Evolutionary conservation across 208 protist genomes (phyloP), one percentile per base, ranked within the genome.

Genomic region (Leishmania gerbilli): DNA sequence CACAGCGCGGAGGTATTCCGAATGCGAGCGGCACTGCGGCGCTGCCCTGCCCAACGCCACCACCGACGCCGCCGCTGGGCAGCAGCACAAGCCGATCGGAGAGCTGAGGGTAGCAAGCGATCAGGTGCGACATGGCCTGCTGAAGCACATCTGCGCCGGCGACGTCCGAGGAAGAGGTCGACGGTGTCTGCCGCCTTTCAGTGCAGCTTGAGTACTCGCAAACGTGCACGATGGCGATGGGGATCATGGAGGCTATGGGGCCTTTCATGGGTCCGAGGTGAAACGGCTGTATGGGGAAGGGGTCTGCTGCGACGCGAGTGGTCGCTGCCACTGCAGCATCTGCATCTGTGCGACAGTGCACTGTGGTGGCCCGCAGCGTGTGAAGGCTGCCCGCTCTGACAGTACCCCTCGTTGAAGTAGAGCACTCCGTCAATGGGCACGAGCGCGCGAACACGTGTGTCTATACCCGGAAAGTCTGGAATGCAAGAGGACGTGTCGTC

Each of bases 191-290:
- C 65, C 34, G 74, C 5, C n/a, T 60, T 76, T 4, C 34, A 56
- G 81, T 51, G 9, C 19, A 37, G 60, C 53, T 51, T 53, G 21
- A 1, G 62, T 55, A 21, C 71, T 65, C 55, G 49, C 81, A 79
- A 15, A 89, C 34, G 58, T 84, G 85, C 13, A 82, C 77, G 19
- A 81, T 45, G 31, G 78, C 79, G 42, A 89, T 81, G 65, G 83
- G 24, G 80, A 84, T 77, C 8, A 79, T 37, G 17, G 74, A 17
- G 2, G 76, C 47, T n/a, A 83, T 75, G 62, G 87, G 60, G 55
- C 56, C 62, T 51, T 87, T 80, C 60, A 87, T 80, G 1, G 80
- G 80, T 7, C 80, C 79, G 2, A 87, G 80, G 3, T 49, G 67
- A 40, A 85, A 55, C 24, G 79, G 31, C 67, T 78, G 62, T 37